Evolutionary conservation across 2,329 filamentous ascomycete genomes (phyloP).

Genomic region (Xylariaceae sp.): DNA sequence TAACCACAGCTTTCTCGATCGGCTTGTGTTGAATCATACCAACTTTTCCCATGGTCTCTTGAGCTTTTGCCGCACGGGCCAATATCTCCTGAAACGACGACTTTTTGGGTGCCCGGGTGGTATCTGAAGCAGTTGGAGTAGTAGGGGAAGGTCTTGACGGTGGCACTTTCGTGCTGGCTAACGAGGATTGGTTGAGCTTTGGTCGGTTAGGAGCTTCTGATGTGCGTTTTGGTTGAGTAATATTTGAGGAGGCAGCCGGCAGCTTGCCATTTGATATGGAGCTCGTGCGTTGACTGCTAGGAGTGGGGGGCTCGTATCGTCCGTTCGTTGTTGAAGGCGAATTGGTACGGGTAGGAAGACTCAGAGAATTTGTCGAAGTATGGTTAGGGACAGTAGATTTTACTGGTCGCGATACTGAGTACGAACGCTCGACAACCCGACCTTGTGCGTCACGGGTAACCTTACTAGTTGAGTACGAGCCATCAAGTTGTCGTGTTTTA

Average conservation of each 20-base stretch:
- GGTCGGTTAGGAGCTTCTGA: slow-evolving; percentile 30
- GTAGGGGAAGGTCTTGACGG: slow-evolving; percentile 38
- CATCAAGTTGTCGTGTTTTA: slow-evolving; percentile 38
- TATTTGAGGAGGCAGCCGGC: slow-evolving; percentile 12
- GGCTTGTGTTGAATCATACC: slow-evolving; percentile 79
- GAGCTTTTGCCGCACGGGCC: slow-evolving; percentile 71
- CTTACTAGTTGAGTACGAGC: slow-evolving; percentile 38
- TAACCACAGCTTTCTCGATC: slow-evolving; percentile 66
- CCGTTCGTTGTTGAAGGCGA: slow-evolving; percentile 36
- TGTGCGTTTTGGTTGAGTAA: slow-evolving; percentile 28
- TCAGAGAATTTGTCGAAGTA: slow-evolving; percentile 36
- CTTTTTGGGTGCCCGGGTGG: slow-evolving; percentile 64
- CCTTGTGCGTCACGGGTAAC: slow-evolving; percentile 34
- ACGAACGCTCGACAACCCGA: slow-evolving; percentile 31
- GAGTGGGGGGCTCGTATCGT: slow-evolving; percentile 33
- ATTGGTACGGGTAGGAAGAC: slow-evolving; percentile 37
- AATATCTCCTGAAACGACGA: slow-evolving; percentile 78
- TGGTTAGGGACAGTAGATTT: slow-evolving; percentile 31
- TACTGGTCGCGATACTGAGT: slow-evolving; percentile 31
- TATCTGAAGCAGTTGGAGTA: slow-evolving; percentile 33
- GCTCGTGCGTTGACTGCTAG: slow-evolving; percentile 28
- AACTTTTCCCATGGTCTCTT: slow-evolving; percentile 64
- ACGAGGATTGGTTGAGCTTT: slow-evolving; percentile 28
- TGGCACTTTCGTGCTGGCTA: slow-evolving; percentile 30
- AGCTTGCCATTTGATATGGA: slow-evolving; percentile 31